Evolutionary conservation across 805 yeast species (phyloP).

Genomic region (Starmera caribaea): DNA sequence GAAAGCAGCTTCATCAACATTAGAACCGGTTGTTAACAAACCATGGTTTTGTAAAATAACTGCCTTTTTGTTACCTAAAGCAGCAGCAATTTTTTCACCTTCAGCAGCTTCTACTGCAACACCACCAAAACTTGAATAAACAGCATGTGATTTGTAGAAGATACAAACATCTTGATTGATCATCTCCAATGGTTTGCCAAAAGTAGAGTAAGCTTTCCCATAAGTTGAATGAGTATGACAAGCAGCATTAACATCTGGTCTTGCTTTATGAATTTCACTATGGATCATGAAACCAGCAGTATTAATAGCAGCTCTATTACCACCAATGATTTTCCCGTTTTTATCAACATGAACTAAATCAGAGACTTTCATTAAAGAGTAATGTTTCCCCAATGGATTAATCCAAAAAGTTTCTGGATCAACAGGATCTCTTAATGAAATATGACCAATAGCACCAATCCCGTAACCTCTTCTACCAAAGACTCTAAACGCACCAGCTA

Average conservation of each 20-base stretch:
- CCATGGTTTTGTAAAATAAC: constrained; percentile 69
- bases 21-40: constrained; percentile 55
- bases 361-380: constrained; percentile 45
- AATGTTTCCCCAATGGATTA: constrained; percentile 79
- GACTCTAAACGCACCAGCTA: constrained; percentile 80
- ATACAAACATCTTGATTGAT: constrained; percentile 68
- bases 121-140: constrained; percentile 66
- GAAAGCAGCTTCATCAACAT: constrained; percentile 70
- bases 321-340: constrained; percentile 51
- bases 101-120: constrained; percentile 62
- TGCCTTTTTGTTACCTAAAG: constrained; percentile 45
- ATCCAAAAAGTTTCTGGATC: constrained; percentile 81
- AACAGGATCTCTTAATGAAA: constrained; percentile 76
- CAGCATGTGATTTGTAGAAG: constrained; percentile 57
- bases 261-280: constrained; percentile 53
- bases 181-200: constrained; percentile 67
- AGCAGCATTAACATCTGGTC: constrained; percentile 66
- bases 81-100: constrained; percentile 50
- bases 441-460: constrained; percentile 82
- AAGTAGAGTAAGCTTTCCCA: constrained; percentile 58
- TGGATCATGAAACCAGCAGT: constrained; percentile 67
- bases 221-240: constrained; percentile 60
- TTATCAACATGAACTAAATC: constrained; percentile 59
- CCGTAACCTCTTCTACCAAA: constrained; percentile 71
- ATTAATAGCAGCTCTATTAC: constrained; percentile 49